Evolutionary conservation across 1,284 basidiomycete species (phyloP).

Genomic region (Tetrapyrgos nigripes): DNA sequence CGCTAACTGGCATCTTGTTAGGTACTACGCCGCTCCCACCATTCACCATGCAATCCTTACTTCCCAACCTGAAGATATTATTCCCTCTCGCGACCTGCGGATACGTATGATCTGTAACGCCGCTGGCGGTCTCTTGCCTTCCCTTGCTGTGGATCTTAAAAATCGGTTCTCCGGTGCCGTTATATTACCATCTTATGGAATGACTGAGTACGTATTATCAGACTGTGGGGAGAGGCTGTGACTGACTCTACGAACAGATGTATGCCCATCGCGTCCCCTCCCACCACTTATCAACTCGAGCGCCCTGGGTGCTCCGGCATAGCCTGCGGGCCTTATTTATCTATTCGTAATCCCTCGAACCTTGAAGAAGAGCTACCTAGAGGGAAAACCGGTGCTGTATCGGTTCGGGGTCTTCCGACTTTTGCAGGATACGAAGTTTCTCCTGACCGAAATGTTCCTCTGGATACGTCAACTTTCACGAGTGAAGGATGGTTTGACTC

Average conservation of each 20-base stretch:
- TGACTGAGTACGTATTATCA: slow-evolving; percentile 47
- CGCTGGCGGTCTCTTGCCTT: slow-evolving; percentile 51
- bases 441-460: slow-evolving; percentile 39
- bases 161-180: slow-evolving; percentile 44
- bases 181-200: slow-evolving; percentile 54
- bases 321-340: slow-evolving; percentile 54
- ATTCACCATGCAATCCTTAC: slow-evolving; percentile 53
- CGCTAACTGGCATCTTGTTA: slow-evolving; percentile 19
- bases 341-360: slow-evolving; percentile 47
- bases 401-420: slow-evolving; percentile 51
- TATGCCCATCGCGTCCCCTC: slow-evolving; percentile 56
- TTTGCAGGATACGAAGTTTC: slow-evolving; percentile 53
- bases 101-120: slow-evolving; percentile 56
- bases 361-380: slow-evolving; percentile 40
- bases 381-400: slow-evolving; percentile 48
- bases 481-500: slow-evolving; percentile 61
- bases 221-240: no score
- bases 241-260: no score
- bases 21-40: slow-evolving; percentile 55
- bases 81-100: slow-evolving; percentile 39
- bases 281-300: slow-evolving; percentile 48
- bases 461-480: slow-evolving; percentile 51
- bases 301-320: slow-evolving; percentile 54
- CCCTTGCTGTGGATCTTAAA: slow-evolving; percentile 46
- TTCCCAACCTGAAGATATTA: slow-evolving; percentile 41